Evolutionary conservation across 257 asterid genomes (phyloP).

Genomic region (Rhazya stricta): DNA sequence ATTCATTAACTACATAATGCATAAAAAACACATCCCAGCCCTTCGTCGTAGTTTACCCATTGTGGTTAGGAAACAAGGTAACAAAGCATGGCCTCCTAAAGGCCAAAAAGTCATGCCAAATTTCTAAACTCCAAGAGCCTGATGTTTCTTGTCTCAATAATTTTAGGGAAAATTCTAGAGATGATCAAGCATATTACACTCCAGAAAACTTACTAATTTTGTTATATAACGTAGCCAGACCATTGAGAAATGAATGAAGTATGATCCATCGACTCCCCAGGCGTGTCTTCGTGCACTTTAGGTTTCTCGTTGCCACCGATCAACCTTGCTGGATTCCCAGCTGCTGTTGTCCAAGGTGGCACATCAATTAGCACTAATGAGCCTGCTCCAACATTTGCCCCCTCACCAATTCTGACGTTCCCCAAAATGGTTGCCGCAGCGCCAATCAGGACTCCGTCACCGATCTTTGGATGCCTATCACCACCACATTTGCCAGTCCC

Average conservation of each 20-base stretch:
- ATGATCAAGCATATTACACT: not conserved
- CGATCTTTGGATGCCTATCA: constrained; percentile 70
- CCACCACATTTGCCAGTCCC: constrained; percentile 59
- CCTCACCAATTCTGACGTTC: constrained; percentile 59
- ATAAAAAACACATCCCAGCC: not conserved
- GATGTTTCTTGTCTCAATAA: not conserved
- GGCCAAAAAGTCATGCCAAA: no score
- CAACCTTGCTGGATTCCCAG: constrained; percentile 56
- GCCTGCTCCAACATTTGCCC: constrained; percentile 78
- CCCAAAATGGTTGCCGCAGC: constrained; percentile 68
- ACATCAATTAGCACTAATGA: constrained; percentile 59
- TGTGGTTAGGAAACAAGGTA: not conserved
- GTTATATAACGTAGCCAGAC: constrained; percentile 18
- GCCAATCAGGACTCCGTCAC: constrained; percentile 72
- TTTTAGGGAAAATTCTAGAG: not conserved
- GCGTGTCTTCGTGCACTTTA: constrained; percentile 18
- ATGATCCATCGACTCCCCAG: constrained; percentile 28
- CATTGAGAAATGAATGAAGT: constrained; percentile 22
- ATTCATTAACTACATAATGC: not conserved
- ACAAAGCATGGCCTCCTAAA: no score
- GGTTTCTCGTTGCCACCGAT: constrained; percentile 23
- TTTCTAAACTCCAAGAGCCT: no score
- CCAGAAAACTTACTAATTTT: not conserved
- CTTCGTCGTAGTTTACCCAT: not conserved
- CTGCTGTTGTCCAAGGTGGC: constrained; percentile 69